Evolutionary conservation across 768 basidiomycete species (phyloP).

Genomic region (Tulasnella sp.): DNA sequence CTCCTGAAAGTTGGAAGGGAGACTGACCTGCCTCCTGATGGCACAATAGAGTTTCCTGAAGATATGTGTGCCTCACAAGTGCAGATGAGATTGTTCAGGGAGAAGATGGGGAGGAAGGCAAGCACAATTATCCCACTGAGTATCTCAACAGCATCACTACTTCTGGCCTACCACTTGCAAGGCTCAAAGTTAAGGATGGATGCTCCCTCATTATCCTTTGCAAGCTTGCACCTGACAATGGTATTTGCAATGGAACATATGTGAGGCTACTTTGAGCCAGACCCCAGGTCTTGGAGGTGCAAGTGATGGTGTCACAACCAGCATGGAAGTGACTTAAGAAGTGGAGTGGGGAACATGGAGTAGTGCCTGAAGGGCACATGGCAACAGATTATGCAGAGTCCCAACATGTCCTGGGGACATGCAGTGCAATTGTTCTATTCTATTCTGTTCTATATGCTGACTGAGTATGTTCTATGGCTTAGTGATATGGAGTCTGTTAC

Average conservation of each 20-base stretch:
- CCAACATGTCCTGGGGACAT: too few species aligned
- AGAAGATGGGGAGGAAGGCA: conserved; percentile 20
- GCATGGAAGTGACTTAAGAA: too few species aligned
- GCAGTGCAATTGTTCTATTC: too few species aligned
- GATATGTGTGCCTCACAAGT: too few species aligned
- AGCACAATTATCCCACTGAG: conserved; percentile 28
- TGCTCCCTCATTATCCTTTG: conserved; percentile 33
- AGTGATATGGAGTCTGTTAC: too few species aligned
- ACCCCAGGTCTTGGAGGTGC: conserved; percentile 28
- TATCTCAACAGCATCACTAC: conserved; percentile 32
- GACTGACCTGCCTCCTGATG: conserved; percentile 18
- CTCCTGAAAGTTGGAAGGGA: conserved; percentile 33
- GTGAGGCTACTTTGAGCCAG: conserved; percentile 27
- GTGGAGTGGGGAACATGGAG: too few species aligned
- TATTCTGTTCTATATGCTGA: too few species aligned
- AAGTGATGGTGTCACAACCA: conserved; percentile 31
- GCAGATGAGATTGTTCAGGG: too few species aligned
- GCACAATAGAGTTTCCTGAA: conserved; percentile 23
- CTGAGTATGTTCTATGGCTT: too few species aligned
- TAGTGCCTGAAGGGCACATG: too few species aligned
- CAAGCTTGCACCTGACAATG: conserved; percentile 31
- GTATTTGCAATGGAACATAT: conserved; percentile 24
- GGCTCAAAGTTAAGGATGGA: conserved; percentile 26
- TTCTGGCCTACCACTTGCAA: conserved; percentile 33
- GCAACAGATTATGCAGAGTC: too few species aligned